These are phyloP conservation scores for Eutrema yunnanense DNA, from an alignment of 345 rosid genomes.

Conservation along the genomic window DNA sequence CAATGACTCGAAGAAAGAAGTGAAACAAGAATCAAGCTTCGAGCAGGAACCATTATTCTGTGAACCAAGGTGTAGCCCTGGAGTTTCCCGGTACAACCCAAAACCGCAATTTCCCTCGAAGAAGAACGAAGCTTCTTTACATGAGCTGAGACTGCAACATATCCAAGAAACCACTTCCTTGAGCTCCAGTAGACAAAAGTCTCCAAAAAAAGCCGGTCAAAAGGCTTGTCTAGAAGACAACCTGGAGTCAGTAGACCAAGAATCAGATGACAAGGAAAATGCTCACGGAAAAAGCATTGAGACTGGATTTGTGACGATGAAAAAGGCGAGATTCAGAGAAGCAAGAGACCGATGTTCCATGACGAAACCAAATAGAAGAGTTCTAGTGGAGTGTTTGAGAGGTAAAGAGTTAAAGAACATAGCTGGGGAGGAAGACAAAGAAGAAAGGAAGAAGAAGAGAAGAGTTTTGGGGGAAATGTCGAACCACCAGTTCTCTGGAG, in stretches of 20 bases:
- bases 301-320: conserved; percentile 50
- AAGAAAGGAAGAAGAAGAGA: conserved; percentile 23
- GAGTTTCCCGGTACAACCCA: neutral
- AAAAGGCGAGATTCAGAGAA: conserved; percentile 30
- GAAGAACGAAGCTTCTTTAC: conserved; percentile 11
- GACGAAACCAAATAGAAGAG: neutral
- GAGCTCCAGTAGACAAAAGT: neutral
- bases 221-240: neutral
- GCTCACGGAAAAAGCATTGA: conserved; percentile 11
- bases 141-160: conserved; percentile 17
- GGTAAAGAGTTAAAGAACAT: conserved; percentile 10
- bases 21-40: conserved; percentile 16
- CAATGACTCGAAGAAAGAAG: neutral
- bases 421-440: conserved; percentile 7
- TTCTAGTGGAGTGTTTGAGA: conserved; percentile 27
- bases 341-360: conserved; percentile 24
- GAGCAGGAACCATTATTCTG: conserved; percentile 9
- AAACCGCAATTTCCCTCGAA: conserved; percentile 10
- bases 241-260: neutral
- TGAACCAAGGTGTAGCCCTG: neutral
- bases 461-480: conserved; percentile 46
- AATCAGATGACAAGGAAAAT: conserved; percentile 31
- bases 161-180: conserved; percentile 6
- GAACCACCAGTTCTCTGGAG: conserved; percentile 33
- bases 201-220: neutral